phyloP scores from a whole-genome alignment of 208 protist genomes.

The Trypanosoma conorhini region DNA sequence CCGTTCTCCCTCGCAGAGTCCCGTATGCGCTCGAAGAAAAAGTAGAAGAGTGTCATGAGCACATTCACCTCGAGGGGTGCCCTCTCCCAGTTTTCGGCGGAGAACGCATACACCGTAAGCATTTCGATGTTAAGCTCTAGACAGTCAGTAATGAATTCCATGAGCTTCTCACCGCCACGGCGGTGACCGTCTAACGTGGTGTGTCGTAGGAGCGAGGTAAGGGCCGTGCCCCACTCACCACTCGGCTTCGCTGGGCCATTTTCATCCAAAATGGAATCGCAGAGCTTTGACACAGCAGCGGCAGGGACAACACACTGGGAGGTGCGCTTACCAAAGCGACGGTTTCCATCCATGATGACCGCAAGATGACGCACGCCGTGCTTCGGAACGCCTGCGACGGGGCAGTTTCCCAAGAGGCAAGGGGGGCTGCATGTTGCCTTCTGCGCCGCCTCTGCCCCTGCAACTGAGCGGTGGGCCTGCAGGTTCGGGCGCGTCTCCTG shows the following conservation, averaged over 20 bases:
- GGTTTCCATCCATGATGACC: constrained; percentile 93
- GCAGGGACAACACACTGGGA: neutral
- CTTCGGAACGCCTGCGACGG: neutral
- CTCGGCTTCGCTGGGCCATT: neutral
- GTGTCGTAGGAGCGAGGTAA: constrained; percentile 45
- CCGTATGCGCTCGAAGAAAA: constrained; percentile 80
- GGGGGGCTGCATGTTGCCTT: neutral
- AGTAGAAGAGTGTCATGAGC: constrained; percentile 82
- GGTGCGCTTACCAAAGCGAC: constrained; percentile 53
- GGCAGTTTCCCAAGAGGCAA: neutral
- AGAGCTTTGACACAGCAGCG: constrained; percentile 13
- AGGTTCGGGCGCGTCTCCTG: neutral
- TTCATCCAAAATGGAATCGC: constrained; percentile 17
- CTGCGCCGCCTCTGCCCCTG: neutral
- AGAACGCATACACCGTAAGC: constrained; percentile 91
- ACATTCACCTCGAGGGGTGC: constrained; percentile 70
- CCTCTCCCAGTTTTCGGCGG: constrained; percentile 89
- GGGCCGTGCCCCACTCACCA: constrained; percentile 29
- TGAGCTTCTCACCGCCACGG: constrained; percentile 75
- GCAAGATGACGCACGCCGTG: constrained; percentile 79
- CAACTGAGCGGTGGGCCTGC: neutral
- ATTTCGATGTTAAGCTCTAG: constrained; percentile 65
- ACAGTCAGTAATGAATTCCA: constrained; percentile 71
- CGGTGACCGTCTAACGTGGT: constrained; percentile 82
- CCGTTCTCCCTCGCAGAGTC: constrained; percentile 43